phyloP scores from a whole-genome alignment of 805 yeast species.

The Metschnikowia aberdeeniae region DNA sequence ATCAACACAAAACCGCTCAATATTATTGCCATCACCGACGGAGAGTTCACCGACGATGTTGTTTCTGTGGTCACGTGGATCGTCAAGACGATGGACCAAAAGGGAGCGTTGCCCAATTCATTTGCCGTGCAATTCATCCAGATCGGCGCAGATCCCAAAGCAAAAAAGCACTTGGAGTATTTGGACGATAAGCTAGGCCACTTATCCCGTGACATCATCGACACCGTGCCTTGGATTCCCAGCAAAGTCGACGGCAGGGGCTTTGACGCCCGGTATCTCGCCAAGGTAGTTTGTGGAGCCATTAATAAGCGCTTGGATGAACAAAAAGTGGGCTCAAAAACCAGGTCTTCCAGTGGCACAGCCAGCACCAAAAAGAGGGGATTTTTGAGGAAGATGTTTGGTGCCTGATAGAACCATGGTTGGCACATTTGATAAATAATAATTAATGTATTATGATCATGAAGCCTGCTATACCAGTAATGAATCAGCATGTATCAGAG shows the following conservation, averaged over 20 bases:
- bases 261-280: slow-evolving; percentile 13
- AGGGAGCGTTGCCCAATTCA: slow-evolving; percentile 12
- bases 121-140: slow-evolving; percentile 16
- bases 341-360: neutral
- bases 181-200: slow-evolving; percentile 12
- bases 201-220: slow-evolving; percentile 13
- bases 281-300: slow-evolving; percentile 16
- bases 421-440: too few relatives aligned
- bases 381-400: slow-evolving; percentile 7
- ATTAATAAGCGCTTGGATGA: slow-evolving; percentile 13
- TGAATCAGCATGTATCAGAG: too few relatives aligned
- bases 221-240: slow-evolving; percentile 15
- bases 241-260: slow-evolving; percentile 9
- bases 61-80: slow-evolving; percentile 14
- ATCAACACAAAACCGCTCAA: slow-evolving; percentile 12
- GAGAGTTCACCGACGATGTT: slow-evolving; percentile 15
- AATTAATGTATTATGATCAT: too few relatives aligned
- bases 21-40: slow-evolving; percentile 16
- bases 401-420: neutral
- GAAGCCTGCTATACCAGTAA: too few relatives aligned
- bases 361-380: slow-evolving; percentile 5
- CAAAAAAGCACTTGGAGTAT: slow-evolving; percentile 7
- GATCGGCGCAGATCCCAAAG: slow-evolving; percentile 14
- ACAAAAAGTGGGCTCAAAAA: slow-evolving; percentile 2
- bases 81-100: slow-evolving; percentile 10